Percentiles rank a stretch among this genome's conserved stretches.
These are phyloP conservation scores for Termitomyces sp. DNA, from an alignment of 768 basidiomycete genomes.

Conservation along the genomic window DNA sequence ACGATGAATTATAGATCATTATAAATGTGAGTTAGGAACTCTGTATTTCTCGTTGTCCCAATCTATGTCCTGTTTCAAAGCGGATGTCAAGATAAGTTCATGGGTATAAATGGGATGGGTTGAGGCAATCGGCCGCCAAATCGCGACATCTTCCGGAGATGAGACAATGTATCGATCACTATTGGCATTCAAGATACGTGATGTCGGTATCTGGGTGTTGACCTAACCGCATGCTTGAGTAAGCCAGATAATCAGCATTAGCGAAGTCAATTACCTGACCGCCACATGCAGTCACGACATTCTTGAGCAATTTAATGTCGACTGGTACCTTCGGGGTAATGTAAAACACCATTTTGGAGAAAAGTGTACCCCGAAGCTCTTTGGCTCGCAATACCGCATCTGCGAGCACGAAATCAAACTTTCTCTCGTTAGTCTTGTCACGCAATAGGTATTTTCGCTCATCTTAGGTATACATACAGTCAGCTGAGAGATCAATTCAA, in stretches of 20 bases:
- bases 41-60: constrained; percentile 44
- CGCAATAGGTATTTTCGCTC: constrained; percentile 53
- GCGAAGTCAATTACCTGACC: constrained; percentile 48
- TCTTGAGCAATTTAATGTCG: constrained; percentile 57
- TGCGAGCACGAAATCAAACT: constrained; percentile 57
- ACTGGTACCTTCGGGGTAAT: constrained; percentile 61
- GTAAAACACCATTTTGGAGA: constrained; percentile 67
- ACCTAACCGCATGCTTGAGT: constrained; percentile 23
- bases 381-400: constrained; percentile 59
- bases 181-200: constrained; percentile 46
- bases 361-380: constrained; percentile 44
- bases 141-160: constrained; percentile 51
- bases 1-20: neutral
- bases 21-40: constrained; percentile 14
- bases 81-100: constrained; percentile 61
- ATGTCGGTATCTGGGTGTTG: constrained; percentile 43
- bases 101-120: constrained; percentile 54
- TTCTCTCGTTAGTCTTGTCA: constrained; percentile 60
- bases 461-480: constrained; percentile 32
- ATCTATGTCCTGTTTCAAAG: constrained; percentile 61
- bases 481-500: neutral
- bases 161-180: constrained; percentile 60
- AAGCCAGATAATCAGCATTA: neutral
- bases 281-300: constrained; percentile 63
- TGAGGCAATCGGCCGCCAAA: constrained; percentile 57